These are phyloP conservation scores for Paramecium octaurelia DNA, from an alignment of 73 alveolate species.

Conservation along the genomic window DNA sequence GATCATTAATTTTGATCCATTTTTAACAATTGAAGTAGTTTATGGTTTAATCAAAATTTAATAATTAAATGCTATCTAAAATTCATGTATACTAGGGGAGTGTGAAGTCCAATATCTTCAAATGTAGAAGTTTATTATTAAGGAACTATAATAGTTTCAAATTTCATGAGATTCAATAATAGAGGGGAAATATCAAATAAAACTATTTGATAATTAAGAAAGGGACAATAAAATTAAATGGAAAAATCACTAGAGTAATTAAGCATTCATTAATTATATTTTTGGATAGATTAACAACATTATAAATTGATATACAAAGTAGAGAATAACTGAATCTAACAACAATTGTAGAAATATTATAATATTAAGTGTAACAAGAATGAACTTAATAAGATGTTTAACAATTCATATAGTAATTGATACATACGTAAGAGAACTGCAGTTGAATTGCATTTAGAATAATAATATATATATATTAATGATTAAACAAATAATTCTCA, in stretches of 20 bases:
- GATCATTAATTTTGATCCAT: neutral
- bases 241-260: slow-evolving; percentile 94
- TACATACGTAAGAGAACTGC: slow-evolving; percentile 99
- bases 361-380: too few relatives aligned
- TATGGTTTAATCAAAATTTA: neutral
- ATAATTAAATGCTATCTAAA: slow-evolving; percentile 54
- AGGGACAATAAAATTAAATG: slow-evolving; percentile 94
- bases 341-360: too few relatives aligned
- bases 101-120: slow-evolving; percentile 81
- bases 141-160: slow-evolving; percentile 86
- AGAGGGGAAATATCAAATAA: slow-evolving; percentile 84
- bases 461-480: slow-evolving; percentile 18
- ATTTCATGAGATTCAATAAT: slow-evolving; percentile 95
- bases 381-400: too few relatives aligned
- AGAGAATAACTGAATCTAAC: slow-evolving; percentile 94
- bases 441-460: slow-evolving; percentile 70
- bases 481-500: slow-evolving; percentile 1
- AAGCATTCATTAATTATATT: slow-evolving; percentile 98
- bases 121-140: slow-evolving; percentile 90
- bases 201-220: slow-evolving; percentile 81
- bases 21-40: neutral
- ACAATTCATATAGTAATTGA: slow-evolving; percentile 47
- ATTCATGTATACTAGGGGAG: slow-evolving; percentile 45
- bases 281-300: slow-evolving; percentile 96
- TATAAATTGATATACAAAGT: slow-evolving; percentile 34